Evolutionary conservation across 2,329 filamentous ascomycete genomes (phyloP).

Genomic region (Trichoderma asperellum): DNA sequence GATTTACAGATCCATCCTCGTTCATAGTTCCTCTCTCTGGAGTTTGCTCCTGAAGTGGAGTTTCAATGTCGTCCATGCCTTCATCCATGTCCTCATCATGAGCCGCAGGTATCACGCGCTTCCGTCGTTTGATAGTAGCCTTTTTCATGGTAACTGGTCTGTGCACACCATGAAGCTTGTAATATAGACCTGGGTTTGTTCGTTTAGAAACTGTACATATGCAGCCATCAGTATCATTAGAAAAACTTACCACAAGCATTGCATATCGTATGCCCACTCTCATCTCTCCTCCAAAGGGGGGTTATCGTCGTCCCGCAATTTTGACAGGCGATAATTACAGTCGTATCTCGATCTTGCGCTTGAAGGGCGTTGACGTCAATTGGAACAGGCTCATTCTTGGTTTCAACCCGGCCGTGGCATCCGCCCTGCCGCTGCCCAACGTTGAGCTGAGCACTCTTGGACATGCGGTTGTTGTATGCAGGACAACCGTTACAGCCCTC

Average conservation of each 20-base stretch:
- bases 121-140: constrained; percentile 91
- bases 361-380: constrained; percentile 44
- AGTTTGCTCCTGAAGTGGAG: constrained; percentile 43
- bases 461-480: constrained; percentile 94
- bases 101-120: constrained; percentile 85
- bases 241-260: constrained; percentile 86
- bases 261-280: constrained; percentile 94
- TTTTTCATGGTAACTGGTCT: constrained; percentile 99
- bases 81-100: constrained; percentile 57
- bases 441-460: constrained; percentile 78
- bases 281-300: constrained; percentile 91
- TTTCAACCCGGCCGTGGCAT: constrained; percentile 38
- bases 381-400: constrained; percentile 38
- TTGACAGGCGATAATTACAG: constrained; percentile 81
- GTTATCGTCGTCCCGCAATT: constrained; percentile 98
- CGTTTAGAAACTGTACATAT: background rate
- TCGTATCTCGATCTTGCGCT: constrained; percentile 39
- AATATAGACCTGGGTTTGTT: constrained; percentile 75
- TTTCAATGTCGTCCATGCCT: constrained; percentile 50
- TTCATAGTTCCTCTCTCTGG: constrained; percentile 62
- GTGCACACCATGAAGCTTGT: constrained; percentile 93
- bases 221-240: background rate
- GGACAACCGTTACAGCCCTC: constrained; percentile 95
- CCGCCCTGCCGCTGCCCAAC: constrained; percentile 54
- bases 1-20: constrained; percentile 66